Evolutionary conservation across 805 yeast genomes (phyloP), one percentile per base, ranked within the genome.

Genomic region (Monosporozyma yasuniensis): DNA sequence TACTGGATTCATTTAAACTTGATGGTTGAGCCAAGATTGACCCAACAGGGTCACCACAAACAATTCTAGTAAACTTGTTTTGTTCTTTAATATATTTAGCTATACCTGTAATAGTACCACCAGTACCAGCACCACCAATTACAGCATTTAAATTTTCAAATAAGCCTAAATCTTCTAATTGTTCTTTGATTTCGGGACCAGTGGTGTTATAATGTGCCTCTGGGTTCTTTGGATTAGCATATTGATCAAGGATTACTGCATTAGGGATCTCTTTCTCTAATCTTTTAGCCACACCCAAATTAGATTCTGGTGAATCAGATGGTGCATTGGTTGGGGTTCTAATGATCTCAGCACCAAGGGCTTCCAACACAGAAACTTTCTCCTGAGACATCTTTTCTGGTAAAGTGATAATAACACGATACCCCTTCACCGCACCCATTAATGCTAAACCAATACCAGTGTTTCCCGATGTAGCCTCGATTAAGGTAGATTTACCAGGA

Each of bases 371-470:
- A 46, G 90, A 80, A 28, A 87, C 95, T 66, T 87, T 87, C 64
- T 87, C 96, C 66, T 87, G 87, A 42, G 91, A 84, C 96, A 87
- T 87, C 72, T 87, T 87, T 72, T 87, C 95, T n/a, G 96, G 96
- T 56, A 87, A 75, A 3, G 95, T 87, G 65, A 87, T 87, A 62
- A 87, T 87, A 47, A 91, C 84, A 66, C 91, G 74, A 71, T 87
- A 87, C 46, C 95, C 95, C 62, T 79, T 81, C 41, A 87, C 87
- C 39, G 95, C 95, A 59, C 93, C 96, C 16, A 85, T 80, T 27
- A 87, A 74, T 10, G 96, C 96, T 58, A 87, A 74, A 51, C 95
- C 95, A 63, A 87, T 87, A 69, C 96, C 95, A 43, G 96, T 87
- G 72, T 87, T 87, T 61, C 96, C 96, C 9, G 91, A 83, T 9